phyloP scores from a whole-genome alignment of 2,329 filamentous ascomycete species.

The Karstenula rhodostoma region DNA sequence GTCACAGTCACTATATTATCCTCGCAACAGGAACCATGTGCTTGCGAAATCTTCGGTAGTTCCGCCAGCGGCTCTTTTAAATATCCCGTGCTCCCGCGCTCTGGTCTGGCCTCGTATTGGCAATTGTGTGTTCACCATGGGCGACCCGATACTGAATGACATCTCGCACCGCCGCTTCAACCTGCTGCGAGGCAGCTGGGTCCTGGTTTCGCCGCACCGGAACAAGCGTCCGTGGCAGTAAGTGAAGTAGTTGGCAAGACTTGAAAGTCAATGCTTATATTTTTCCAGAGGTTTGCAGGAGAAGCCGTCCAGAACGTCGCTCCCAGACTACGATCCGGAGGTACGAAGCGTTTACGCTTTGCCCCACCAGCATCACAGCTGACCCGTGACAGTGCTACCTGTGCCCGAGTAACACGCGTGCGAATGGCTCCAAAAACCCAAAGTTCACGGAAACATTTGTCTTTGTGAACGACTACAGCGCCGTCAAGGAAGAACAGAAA shows the following conservation, averaged over 20 bases:
- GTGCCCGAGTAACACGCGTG: conserved; percentile 89
- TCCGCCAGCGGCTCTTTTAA: conserved; percentile 27
- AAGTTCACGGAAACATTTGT: conserved; percentile 87
- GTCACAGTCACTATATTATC: conserved; percentile 38
- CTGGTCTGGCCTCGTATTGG: conserved; percentile 13
- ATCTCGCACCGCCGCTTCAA: conserved; percentile 95
- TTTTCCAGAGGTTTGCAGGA: conserved; percentile 57
- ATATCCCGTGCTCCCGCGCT: conserved; percentile 21
- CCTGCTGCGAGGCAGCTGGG: conserved; percentile 85
- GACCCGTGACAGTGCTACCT: conserved; percentile 77
- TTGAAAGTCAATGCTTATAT: conserved; percentile 6
- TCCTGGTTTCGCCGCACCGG: conserved; percentile 93
- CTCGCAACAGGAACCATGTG: conserved; percentile 21
- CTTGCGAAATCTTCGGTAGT: conserved; percentile 17
- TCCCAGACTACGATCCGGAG: conserved; percentile 79
- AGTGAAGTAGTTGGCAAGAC: conserved; percentile 47
- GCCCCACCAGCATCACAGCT: conserved; percentile 23
- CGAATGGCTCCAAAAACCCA: conserved; percentile 86
- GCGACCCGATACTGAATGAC: conserved; percentile 75
- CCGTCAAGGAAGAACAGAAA: conserved; percentile 91
- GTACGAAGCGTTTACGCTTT: conserved; percentile 40
- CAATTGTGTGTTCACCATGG: conserved; percentile 45
- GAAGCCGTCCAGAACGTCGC: conserved; percentile 55
- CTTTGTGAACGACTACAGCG: conserved; percentile 97
- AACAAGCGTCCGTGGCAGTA: conserved; percentile 99